Percentiles rank a stretch among this genome's conserved stretches.
phyloP scores from a whole-genome alignment of 441 rosid species.

The Euphorbia celastroides region DNA sequence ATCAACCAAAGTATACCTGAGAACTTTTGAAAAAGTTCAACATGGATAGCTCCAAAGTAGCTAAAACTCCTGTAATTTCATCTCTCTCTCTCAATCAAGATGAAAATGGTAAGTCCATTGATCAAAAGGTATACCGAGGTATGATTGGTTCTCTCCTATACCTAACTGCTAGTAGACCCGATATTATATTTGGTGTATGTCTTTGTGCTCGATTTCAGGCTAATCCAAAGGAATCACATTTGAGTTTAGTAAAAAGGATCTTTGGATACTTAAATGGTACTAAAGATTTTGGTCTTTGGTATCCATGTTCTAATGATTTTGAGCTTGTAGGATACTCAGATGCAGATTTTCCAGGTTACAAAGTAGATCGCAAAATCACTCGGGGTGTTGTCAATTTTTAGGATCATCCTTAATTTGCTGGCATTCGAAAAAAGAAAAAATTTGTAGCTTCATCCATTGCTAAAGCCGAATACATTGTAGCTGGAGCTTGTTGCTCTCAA shows the following conservation, averaged over 20 bases:
- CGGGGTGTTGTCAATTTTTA: not conserved
- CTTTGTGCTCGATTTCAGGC: not conserved
- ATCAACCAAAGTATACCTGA: not conserved
- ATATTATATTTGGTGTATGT: not conserved
- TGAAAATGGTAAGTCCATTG: not conserved
- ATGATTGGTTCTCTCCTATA: too few species aligned
- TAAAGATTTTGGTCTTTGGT: not conserved
- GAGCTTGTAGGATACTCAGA: not conserved
- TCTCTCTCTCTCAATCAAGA: not conserved
- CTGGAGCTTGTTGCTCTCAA: not conserved
- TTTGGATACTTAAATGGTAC: too few species aligned
- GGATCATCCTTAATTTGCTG: not conserved
- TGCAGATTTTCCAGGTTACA: not conserved
- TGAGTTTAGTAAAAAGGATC: too few species aligned
- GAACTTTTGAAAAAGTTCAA: not conserved
- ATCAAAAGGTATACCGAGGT: not conserved
- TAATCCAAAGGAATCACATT: not conserved
- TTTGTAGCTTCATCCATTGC: not conserved
- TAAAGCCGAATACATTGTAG: not conserved
- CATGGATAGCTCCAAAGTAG: not conserved
- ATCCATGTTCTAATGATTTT: not conserved
- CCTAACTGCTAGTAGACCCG: not conserved
- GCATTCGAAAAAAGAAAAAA: not conserved
- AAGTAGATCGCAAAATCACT: not conserved
- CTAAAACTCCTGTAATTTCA: not conserved